Conservation (phyloP, 306 rosid genomes). For the Corylus heterophylla region DNA sequence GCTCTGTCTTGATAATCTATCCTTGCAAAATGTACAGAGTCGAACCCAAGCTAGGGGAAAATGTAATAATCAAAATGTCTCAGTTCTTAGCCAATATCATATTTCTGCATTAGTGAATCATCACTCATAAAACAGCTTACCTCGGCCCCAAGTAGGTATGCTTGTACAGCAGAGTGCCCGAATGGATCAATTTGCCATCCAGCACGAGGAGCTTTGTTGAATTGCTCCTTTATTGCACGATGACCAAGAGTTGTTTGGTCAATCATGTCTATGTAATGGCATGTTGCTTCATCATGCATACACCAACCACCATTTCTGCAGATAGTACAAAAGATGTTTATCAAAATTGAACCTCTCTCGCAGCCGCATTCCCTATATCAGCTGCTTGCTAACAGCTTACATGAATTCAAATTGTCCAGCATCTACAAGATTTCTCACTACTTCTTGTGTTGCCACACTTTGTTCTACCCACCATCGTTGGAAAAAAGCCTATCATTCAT, state of each 20-base stretch:
- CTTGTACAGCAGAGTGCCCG: conserved; percentile 92
- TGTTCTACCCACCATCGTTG: conserved; percentile 84
- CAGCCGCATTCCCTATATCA: background rate
- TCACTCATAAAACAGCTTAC: conserved; percentile 23
- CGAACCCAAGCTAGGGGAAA: conserved; percentile 77
- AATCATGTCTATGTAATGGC: conserved; percentile 88
- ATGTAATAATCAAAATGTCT: conserved; percentile 1
- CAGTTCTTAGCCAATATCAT: background rate
- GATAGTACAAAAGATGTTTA: background rate
- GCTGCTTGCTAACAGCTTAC: conserved; percentile 32
- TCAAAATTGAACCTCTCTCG: background rate
- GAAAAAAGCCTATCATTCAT: conserved; percentile 61
- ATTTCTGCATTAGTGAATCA: background rate
- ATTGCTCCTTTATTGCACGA: conserved; percentile 54
- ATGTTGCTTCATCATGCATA: conserved; percentile 96
- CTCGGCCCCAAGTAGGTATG: conserved; percentile 77
- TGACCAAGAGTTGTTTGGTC: conserved; percentile 92
- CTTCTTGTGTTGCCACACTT: conserved; percentile 54
- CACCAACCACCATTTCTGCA: conserved; percentile 96
- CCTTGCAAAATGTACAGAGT: conserved; percentile 91
- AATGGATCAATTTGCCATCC: conserved; percentile 98
- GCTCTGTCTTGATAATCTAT: conserved; percentile 88
- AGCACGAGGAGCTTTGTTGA: conserved; percentile 67
- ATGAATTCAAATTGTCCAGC: conserved; percentile 71
- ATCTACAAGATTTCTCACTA: conserved; percentile 60